A percentile compares a stretch with the other conserved stretches of the same genome.
Conservation (phyloP, 805 yeast species). For the Ogataea pini region DNA sequence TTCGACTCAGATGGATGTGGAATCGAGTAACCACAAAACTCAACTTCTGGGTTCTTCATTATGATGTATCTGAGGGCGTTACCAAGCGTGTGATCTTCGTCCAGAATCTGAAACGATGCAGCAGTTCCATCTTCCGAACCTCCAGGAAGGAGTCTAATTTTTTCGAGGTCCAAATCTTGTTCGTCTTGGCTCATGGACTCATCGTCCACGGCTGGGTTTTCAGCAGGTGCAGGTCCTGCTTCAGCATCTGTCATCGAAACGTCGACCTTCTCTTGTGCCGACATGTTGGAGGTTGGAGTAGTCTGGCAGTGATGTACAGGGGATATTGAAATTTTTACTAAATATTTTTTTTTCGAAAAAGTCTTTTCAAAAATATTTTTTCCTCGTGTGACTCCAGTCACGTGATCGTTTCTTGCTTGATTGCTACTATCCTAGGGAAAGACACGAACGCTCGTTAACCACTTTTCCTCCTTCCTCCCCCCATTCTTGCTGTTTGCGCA, state of each 20-base stretch:
- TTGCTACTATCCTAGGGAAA: too few species aligned
- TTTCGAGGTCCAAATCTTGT: slow-evolving; percentile 53
- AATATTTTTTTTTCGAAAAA: too few species aligned
- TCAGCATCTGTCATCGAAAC: slow-evolving; percentile 16
- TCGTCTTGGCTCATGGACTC: slow-evolving; percentile 37
- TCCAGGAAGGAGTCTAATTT: slow-evolving; percentile 75
- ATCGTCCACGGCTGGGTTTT: slow-evolving; percentile 20
- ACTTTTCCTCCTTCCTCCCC: too few species aligned
- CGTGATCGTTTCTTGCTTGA: too few species aligned
- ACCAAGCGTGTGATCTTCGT: slow-evolving; percentile 96
- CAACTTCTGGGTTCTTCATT: slow-evolving; percentile 97
- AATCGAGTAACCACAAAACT: slow-evolving; percentile 96
- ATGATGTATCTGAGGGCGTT: slow-evolving; percentile 91
- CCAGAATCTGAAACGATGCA: slow-evolving; percentile 88
- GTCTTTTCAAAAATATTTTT: too few species aligned
- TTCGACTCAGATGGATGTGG: slow-evolving; percentile 97
- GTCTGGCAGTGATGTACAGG: not conserved
- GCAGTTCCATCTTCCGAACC: slow-evolving; percentile 91
- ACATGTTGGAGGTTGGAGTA: not conserved
- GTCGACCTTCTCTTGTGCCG: slow-evolving; percentile 10
- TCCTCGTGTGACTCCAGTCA: too few species aligned
- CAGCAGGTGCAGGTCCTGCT: not conserved
- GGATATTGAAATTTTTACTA: too few species aligned
- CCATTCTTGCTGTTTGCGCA: too few species aligned
- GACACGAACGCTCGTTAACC: too few species aligned